phyloP scores from a whole-genome alignment of 2,329 filamentous ascomycete genomes.

The Curvularia sp. region DNA sequence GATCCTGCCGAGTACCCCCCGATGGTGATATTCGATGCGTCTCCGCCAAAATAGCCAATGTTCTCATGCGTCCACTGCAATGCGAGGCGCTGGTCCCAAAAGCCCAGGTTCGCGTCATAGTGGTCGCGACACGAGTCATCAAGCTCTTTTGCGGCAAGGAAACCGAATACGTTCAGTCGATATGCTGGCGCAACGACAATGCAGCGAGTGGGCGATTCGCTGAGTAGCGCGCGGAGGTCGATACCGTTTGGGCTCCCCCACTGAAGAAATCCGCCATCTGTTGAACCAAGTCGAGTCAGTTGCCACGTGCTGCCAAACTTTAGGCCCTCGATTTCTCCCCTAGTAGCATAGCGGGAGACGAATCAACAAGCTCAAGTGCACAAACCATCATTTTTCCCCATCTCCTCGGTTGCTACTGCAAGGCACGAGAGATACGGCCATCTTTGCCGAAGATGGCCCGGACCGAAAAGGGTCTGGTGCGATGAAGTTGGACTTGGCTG shows the following conservation, averaged over 20 bases:
- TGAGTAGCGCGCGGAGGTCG: conserved; percentile 56
- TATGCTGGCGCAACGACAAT: conserved; percentile 65
- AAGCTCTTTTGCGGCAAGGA: conserved; percentile 60
- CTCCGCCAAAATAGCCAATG: conserved; percentile 59
- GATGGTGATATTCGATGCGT: conserved; percentile 60
- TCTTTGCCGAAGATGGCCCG: background rate
- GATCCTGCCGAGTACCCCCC: conserved; percentile 64
- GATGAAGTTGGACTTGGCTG: background rate
- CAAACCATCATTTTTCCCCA: background rate
- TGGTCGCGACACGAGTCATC: conserved; percentile 43
- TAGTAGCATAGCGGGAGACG: background rate
- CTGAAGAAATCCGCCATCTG: conserved; percentile 65
- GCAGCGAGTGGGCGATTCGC: conserved; percentile 54
- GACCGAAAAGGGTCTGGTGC: background rate
- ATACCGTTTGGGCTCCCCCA: conserved; percentile 60
- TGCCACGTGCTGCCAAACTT: conserved; percentile 10
- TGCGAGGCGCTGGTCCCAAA: conserved; percentile 64
- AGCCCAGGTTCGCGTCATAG: conserved; percentile 58
- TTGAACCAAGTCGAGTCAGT: conserved; percentile 9
- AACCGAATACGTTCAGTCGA: conserved; percentile 64
- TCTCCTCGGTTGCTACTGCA: background rate
- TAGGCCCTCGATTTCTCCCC: background rate
- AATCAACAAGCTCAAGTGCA: background rate
- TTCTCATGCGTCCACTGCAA: conserved; percentile 64
- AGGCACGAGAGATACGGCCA: background rate